Percentiles rank a stretch among this genome's conserved stretches.
Evolutionary conservation across 257 asterid species (phyloP).

Genomic region (Solanum gracilifrons): DNA sequence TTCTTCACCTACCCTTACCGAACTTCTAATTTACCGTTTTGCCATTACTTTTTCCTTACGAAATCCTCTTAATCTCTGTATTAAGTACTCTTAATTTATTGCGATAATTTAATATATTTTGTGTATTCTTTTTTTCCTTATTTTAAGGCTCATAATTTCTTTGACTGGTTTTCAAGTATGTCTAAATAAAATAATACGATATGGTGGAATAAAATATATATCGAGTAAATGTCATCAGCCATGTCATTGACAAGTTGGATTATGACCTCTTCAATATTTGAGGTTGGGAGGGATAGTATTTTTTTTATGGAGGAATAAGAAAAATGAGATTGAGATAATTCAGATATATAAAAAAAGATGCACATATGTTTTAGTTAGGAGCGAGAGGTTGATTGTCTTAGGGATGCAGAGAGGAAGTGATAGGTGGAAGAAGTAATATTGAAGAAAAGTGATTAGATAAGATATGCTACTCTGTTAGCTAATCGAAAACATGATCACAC

Average conservation of each 20-base stretch:
- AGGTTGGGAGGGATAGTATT: not conserved
- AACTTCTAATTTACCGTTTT: not conserved
- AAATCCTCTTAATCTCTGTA: not conserved
- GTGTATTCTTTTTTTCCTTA: not conserved
- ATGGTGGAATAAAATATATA: not conserved
- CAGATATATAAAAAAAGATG: not conserved
- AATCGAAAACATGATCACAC: not conserved
- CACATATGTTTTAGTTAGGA: not conserved
- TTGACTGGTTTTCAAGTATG: not conserved
- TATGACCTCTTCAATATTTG: not conserved
- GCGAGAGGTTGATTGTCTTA: not conserved
- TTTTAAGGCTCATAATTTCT: not conserved
- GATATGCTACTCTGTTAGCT: accelerated
- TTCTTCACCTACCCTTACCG: not conserved
- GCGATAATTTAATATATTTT: not conserved
- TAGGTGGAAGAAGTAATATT: not conserved
- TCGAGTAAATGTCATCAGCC: not conserved
- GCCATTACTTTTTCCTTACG: constrained; percentile 1
- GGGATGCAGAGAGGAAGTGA: not conserved
- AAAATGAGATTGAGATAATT: not conserved
- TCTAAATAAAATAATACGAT: not conserved
- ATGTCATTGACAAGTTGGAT: not conserved
- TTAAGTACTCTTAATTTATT: not conserved
- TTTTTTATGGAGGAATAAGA: accelerated
- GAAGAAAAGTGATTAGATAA: accelerated